Evolutionary conservation across 2,329 filamentous ascomycete species (phyloP).

Genomic region (Aspergillus sp.): DNA sequence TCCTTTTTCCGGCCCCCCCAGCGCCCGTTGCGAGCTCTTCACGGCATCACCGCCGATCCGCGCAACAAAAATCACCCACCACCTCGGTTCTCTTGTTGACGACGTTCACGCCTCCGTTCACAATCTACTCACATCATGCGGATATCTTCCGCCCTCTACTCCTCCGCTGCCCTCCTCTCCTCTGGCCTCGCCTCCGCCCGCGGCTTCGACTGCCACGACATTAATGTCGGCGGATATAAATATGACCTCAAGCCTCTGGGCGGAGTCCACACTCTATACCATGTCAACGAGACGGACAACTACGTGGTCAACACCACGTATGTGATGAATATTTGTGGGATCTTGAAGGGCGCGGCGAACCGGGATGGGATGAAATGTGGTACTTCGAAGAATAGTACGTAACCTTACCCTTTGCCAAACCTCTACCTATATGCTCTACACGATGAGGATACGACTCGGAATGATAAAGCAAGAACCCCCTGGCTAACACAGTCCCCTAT

Average conservation of each 20-base stretch:
- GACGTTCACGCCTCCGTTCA: not conserved
- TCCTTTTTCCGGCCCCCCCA: not conserved
- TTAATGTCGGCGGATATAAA: constrained; percentile 36
- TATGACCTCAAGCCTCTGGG: constrained; percentile 41
- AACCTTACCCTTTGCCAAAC: too few species aligned
- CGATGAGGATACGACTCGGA: too few species aligned
- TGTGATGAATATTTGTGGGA: constrained; percentile 37
- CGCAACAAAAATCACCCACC: not conserved
- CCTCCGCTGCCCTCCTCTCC: constrained; percentile 26
- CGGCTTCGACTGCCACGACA: constrained; percentile 39
- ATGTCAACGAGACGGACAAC: constrained; percentile 28
- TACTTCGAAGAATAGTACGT: constrained; percentile 36
- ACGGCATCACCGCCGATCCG: not conserved
- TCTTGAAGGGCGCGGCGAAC: constrained; percentile 27
- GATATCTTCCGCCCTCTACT: constrained; percentile 25
- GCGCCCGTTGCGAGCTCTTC: not conserved
- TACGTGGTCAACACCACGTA: constrained; percentile 37
- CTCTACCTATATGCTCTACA: too few species aligned
- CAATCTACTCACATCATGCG: constrained; percentile 27
- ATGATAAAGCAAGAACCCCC: too few species aligned
- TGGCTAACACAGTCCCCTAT: not conserved
- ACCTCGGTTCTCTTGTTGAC: not conserved
- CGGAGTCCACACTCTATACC: constrained; percentile 38
- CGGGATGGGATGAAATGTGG: constrained; percentile 31
- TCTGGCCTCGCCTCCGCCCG: constrained; percentile 29